Evolutionary conservation across 495 filamentous ascomycete species (phyloP).

Genomic region (Apiosordaria backusii): DNA sequence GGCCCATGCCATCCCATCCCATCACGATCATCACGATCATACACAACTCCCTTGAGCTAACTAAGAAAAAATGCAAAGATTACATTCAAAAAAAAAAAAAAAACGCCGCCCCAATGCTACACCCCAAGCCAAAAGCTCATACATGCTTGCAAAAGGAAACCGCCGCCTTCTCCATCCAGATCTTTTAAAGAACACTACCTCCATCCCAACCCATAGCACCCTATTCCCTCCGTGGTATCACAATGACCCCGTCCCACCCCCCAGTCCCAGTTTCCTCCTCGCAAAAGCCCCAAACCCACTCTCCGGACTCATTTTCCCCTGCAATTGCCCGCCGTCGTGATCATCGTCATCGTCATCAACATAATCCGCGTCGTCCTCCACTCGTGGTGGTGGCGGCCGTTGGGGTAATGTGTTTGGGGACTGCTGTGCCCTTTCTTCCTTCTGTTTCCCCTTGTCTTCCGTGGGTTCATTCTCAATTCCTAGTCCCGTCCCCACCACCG

Average conservation of each 20-base stretch:
- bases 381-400: no score
- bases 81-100: not conserved
- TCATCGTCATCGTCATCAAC: slow-evolving; percentile 23
- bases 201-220: no score
- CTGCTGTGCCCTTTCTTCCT: slow-evolving; percentile 14
- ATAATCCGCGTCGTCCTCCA: not conserved
- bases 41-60: no score
- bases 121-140: slow-evolving; percentile 2
- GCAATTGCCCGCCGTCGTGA: slow-evolving; percentile 1
- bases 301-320: slow-evolving; percentile 8
- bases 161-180: not conserved
- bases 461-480: not conserved
- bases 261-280: not conserved
- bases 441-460: slow-evolving; percentile 27
- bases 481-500: not conserved
- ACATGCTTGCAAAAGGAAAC: slow-evolving; percentile 10
- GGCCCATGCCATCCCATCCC: no score
- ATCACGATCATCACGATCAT: no score
- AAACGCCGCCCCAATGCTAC: slow-evolving; percentile 19
- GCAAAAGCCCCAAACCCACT: slow-evolving; percentile 8
- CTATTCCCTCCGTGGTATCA: slow-evolving; percentile 13
- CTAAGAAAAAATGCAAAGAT: not conserved
- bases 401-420: not conserved
- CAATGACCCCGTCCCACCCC: slow-evolving; percentile 30
- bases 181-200: not conserved